These are phyloP conservation scores for Lachnellula arida DNA, from an alignment of 2,329 filamentous ascomycete species.

Conservation along the genomic window DNA sequence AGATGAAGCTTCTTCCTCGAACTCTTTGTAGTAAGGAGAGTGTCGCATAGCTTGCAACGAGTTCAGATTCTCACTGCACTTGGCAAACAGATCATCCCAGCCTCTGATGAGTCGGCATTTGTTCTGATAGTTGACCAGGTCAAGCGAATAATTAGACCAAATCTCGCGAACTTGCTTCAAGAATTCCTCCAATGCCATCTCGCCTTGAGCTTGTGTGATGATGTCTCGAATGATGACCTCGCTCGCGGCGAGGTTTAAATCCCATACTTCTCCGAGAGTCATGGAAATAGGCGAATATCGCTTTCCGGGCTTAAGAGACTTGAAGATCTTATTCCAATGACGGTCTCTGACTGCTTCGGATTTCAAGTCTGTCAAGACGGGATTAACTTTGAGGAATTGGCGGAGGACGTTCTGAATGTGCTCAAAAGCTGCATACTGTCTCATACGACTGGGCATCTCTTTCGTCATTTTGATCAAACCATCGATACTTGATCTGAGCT, in stretches of 20 bases:
- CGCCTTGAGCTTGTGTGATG: slow-evolving; percentile 90
- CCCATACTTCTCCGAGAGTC: slow-evolving; percentile 98
- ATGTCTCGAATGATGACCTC: slow-evolving; percentile 88
- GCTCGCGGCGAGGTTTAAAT: slow-evolving; percentile 82
- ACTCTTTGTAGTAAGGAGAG: slow-evolving; percentile 98
- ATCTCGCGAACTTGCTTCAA: slow-evolving; percentile 92
- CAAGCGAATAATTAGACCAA: slow-evolving; percentile 92
- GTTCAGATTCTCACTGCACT: slow-evolving; percentile 97
- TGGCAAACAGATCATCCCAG: slow-evolving; percentile 97
- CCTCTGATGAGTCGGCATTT: slow-evolving; percentile 96
- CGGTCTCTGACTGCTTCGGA: slow-evolving; percentile 94
- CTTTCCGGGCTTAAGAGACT: slow-evolving; percentile 85
- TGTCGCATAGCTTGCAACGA: slow-evolving; percentile 98
- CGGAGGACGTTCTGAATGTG: slow-evolving; percentile 91
- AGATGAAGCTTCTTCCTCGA: slow-evolving; percentile 90
- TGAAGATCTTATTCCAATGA: slow-evolving; percentile 98
- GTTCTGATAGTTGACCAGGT: slow-evolving; percentile 95
- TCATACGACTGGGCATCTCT: slow-evolving; percentile 98
- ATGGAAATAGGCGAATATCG: slow-evolving; percentile 91
- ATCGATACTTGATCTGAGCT: slow-evolving; percentile 84
- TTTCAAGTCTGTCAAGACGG: slow-evolving; percentile 82
- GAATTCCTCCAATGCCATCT: slow-evolving; percentile 98
- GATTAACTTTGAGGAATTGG: slow-evolving; percentile 85
- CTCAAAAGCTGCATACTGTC: slow-evolving; percentile 99
- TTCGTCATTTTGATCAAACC: slow-evolving; percentile 96